Evolutionary conservation across 176 grass and related monocot species (phyloP).

Genomic region (Guadua angustifolia): DNA sequence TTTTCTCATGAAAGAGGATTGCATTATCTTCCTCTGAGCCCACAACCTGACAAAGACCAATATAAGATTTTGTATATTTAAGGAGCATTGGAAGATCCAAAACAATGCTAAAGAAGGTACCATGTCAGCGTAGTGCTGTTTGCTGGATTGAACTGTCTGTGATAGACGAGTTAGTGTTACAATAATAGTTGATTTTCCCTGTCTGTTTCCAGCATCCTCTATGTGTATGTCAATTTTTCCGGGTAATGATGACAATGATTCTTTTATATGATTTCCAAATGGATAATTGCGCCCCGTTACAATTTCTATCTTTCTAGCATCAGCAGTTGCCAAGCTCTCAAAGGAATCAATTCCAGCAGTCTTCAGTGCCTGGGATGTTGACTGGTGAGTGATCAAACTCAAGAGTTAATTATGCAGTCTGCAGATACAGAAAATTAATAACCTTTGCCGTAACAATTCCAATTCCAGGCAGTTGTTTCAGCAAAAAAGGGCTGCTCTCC

Average conservation of each 20-base stretch:
- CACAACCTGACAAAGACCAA: constrained; percentile 68
- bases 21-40: constrained; percentile 89
- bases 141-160: constrained; percentile 59
- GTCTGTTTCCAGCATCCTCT: constrained; percentile 62
- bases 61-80: constrained; percentile 13
- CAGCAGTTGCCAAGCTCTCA: constrained; percentile 67
- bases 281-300: constrained; percentile 85
- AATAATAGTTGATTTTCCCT: constrained; percentile 66
- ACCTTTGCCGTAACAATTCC: constrained; percentile 98
- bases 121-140: constrained; percentile 77
- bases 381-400: constrained; percentile 43
- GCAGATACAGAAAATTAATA: constrained; percentile 35
- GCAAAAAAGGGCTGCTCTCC: constrained; percentile 78
- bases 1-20: constrained; percentile 91
- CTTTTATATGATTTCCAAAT: constrained; percentile 88
- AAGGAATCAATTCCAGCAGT: constrained; percentile 77
- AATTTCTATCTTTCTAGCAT: constrained; percentile 93
- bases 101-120: constrained; percentile 46
- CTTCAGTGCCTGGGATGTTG: constrained; percentile 70
- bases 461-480: constrained; percentile 94
- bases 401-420: constrained; percentile 37
- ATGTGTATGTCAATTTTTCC: constrained; percentile 80
- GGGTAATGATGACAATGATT: constrained; percentile 71
- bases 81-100: constrained; percentile 34
- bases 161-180: constrained; percentile 64